Base-by-base conservation (phyloP, 441 rosid genomes). In the Adansonia rubrostipa region DNA sequence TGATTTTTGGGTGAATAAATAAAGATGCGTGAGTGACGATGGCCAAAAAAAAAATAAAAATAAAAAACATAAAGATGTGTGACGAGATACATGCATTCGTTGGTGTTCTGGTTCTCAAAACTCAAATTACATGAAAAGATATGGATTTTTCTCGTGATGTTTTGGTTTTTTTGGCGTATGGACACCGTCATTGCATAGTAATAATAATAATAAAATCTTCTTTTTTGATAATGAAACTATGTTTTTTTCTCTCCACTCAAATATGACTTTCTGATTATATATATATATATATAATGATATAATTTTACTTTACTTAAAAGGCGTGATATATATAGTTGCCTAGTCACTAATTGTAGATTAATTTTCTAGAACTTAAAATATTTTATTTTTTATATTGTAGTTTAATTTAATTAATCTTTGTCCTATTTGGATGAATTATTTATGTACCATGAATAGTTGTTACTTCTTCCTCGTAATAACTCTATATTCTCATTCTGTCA, bases 141-240 rank as follows among this genome's bases (percentile, higher is more conserved):
- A 28, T 1, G 2, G 1, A 22, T 69, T 48, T 68, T 48, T 65
- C 74, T 51, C 58, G 74, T 70, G 74, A 70, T 50, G 11, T 70
- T 50, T 69, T 13, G 33, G 1, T 28, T 13, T 0, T 20, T 9
- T 56, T 70, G 57, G 20, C 74, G 58, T 70, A 70, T 24, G 44
- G 74, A 13, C 74, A 48, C 11, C 20, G 74, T 48, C 60, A 13
- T 50, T 50, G 13, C 60, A 22, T 48, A 24, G 22, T 28, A 28
- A 28, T 28, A 28, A 28, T 28, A 28, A 28, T 28, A 28, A 28
- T 28, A 28, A 68, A 47, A 68, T 19, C 40, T 68, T 17, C 3
- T 45, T 51, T 47, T 68, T 19, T 68, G 5, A 22, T 36, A 11
- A 68, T 13, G 54, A 68, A 45, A 13, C 10, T 10, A n/a, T 45